Conservation (phyloP, 768 basidiomycete genomes). For the Clavulina sp. region DNA sequence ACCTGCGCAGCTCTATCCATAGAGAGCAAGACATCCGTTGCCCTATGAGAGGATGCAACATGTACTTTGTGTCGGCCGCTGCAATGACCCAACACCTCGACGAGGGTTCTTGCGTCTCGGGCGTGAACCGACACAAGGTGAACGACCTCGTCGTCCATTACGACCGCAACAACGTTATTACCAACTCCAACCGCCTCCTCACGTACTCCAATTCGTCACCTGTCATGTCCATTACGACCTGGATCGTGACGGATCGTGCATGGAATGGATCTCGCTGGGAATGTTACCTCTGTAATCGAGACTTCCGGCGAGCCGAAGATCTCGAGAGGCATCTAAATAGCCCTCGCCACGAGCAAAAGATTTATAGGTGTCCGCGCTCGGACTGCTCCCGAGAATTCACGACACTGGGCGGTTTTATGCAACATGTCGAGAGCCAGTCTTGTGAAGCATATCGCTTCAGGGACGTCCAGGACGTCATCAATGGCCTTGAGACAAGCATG, state of each 20-base stretch:
- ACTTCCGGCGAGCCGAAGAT: slow-evolving; percentile 23
- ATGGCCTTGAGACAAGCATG: too few species aligned
- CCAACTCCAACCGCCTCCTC: slow-evolving; percentile 36
- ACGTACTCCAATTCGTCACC: slow-evolving; percentile 16
- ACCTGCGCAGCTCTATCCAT: slow-evolving; percentile 39
- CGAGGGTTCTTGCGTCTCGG: slow-evolving; percentile 36
- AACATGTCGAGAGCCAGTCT: slow-evolving; percentile 46
- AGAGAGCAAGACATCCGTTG: slow-evolving; percentile 19
- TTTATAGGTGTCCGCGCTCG: slow-evolving; percentile 34
- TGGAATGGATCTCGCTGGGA: slow-evolving; percentile 35
- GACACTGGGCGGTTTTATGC: slow-evolving; percentile 39
- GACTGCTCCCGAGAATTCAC: slow-evolving; percentile 28
- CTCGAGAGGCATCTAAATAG: slow-evolving; percentile 51
- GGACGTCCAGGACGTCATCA: slow-evolving; percentile 24
- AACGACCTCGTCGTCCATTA: slow-evolving; percentile 25
- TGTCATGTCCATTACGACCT: slow-evolving; percentile 2
- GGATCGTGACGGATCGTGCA: slow-evolving; percentile 22
- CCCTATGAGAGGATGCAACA: slow-evolving; percentile 27
- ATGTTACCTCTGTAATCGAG: slow-evolving; percentile 42
- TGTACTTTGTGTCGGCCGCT: slow-evolving; percentile 32
- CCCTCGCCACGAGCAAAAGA: slow-evolving; percentile 35
- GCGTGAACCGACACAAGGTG: slow-evolving; percentile 24
- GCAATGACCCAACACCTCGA: slow-evolving; percentile 49
- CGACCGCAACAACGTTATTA: slow-evolving; percentile 35
- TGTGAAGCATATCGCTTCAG: slow-evolving; percentile 38